Evolutionary conservation across 2,329 filamentous ascomycete species (phyloP).

Genomic region (Fusarium oligoseptatum): DNA sequence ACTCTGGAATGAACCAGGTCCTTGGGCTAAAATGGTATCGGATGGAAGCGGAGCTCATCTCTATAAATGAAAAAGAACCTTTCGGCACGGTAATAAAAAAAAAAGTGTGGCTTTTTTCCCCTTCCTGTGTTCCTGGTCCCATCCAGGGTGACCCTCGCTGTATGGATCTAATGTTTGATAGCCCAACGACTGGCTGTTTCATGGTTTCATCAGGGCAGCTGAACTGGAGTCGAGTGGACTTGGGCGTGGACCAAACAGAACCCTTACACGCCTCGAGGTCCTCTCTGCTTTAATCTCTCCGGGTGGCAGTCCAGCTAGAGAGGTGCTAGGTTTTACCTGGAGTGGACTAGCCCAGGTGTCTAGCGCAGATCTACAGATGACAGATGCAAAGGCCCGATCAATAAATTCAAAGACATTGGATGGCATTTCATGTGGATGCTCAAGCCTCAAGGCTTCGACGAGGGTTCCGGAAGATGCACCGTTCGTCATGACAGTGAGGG

Average conservation of each 20-base stretch:
- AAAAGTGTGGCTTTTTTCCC: background rate
- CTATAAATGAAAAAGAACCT: background rate
- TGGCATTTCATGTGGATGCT: background rate
- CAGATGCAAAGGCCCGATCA: slow-evolving; percentile 23
- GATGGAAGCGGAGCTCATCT: slow-evolving; percentile 33
- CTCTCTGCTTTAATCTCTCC: background rate
- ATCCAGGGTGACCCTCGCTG: background rate
- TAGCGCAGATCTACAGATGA: slow-evolving; percentile 32
- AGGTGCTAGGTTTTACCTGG: slow-evolving; percentile 29
- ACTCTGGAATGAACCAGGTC: slow-evolving; percentile 18
- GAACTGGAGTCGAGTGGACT: slow-evolving; percentile 1
- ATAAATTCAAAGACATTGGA: background rate
- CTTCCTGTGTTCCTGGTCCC: background rate
- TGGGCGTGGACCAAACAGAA: slow-evolving; percentile 1
- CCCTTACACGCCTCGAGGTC: background rate
- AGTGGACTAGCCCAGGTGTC: slow-evolving; percentile 20
- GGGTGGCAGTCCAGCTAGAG: slow-evolving; percentile 4
- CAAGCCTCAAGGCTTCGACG: background rate
- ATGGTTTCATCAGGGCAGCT: slow-evolving; percentile 24
- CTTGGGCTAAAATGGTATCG: slow-evolving; percentile 6
- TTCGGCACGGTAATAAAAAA: background rate
- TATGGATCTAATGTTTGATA: slow-evolving; percentile 4
- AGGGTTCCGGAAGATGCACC: slow-evolving; percentile 21
- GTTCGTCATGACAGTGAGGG: slow-evolving; percentile 16
- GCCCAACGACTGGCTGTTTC: slow-evolving; percentile 22